phyloP scores from a whole-genome alignment of 805 yeast species.

The Myxozyma udenii region DNA sequence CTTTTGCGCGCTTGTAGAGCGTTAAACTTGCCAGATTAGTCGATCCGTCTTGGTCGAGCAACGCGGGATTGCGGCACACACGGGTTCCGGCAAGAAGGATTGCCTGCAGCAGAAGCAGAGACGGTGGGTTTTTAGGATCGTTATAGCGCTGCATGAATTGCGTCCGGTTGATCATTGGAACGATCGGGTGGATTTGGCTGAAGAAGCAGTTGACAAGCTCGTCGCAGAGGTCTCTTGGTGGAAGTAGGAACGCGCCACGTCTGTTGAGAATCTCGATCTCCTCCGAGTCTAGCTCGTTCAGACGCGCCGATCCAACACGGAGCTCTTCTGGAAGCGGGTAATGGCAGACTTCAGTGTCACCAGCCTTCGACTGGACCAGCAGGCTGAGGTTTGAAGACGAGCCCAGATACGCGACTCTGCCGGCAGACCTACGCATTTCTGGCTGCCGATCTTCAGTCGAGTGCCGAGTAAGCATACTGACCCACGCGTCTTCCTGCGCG shows the following conservation, averaged over 20 bases:
- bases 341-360: conserved; percentile 46
- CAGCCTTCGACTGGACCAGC: conserved; percentile 47
- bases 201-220: conserved; percentile 63
- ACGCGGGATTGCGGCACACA: conserved; percentile 52
- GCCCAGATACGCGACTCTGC: conserved; percentile 50
- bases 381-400: conserved; percentile 50
- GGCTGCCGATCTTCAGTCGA: conserved; percentile 34
- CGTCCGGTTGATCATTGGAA: conserved; percentile 64
- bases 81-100: conserved; percentile 68
- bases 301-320: conserved; percentile 33
- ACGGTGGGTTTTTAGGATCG: conserved; percentile 56
- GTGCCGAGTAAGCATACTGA: conserved; percentile 39
- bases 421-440: conserved; percentile 23
- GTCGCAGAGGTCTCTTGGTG: conserved; percentile 55
- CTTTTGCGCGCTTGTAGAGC: conserved; percentile 69
- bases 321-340: conserved; percentile 34
- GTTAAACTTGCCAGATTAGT: conserved; percentile 55
- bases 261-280: conserved; percentile 60
- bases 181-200: conserved; percentile 59
- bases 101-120: conserved; percentile 63
- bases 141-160: conserved; percentile 59
- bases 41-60: conserved; percentile 47
- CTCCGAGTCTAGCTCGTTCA: conserved; percentile 48
- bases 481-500: conserved; percentile 33
- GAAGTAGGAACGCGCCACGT: conserved; percentile 57